phyloP scores from a whole-genome alignment of 495 filamentous ascomycete species.

The Tetracladium marchalianum region DNA sequence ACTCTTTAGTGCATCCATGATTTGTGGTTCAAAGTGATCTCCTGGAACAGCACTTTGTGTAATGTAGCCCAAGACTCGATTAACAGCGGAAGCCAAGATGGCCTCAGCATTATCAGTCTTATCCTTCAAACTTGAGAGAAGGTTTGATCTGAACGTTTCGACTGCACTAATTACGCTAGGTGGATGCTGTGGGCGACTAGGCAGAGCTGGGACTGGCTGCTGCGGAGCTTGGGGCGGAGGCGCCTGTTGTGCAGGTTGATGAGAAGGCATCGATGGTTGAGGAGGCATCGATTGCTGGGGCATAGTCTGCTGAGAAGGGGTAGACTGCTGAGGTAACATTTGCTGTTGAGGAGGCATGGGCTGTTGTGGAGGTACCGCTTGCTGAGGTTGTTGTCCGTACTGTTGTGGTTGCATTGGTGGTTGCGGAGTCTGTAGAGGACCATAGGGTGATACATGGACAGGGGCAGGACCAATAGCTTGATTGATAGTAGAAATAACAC shows the following conservation, averaged over 20 bases:
- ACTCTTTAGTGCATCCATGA: constrained; percentile 12
- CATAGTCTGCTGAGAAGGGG: not conserved
- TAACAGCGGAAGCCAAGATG: constrained; percentile 16
- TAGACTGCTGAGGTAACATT: constrained; percentile 1
- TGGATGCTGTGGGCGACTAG: not conserved
- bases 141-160: constrained; percentile 11
- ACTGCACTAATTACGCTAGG: constrained; percentile 1
- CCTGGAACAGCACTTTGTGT: constrained; percentile 7
- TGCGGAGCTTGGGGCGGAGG: not conserved
- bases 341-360: not conserved
- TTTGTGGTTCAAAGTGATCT: constrained; percentile 9
- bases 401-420: too few species aligned
- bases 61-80: constrained; percentile 11
- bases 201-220: not conserved
- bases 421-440: too few species aligned
- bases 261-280: not conserved
- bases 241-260: not conserved
- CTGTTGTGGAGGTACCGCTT: not conserved
- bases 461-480: too few species aligned
- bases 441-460: too few species aligned
- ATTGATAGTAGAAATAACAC: too few species aligned
- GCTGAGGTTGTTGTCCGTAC: constrained; percentile 3
- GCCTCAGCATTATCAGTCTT: constrained; percentile 8
- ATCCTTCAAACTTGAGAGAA: constrained; percentile 5
- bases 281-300: not conserved